Conservation (phyloP, 2,329 filamentous ascomycete genomes). For the Botrytis medusae region DNA sequence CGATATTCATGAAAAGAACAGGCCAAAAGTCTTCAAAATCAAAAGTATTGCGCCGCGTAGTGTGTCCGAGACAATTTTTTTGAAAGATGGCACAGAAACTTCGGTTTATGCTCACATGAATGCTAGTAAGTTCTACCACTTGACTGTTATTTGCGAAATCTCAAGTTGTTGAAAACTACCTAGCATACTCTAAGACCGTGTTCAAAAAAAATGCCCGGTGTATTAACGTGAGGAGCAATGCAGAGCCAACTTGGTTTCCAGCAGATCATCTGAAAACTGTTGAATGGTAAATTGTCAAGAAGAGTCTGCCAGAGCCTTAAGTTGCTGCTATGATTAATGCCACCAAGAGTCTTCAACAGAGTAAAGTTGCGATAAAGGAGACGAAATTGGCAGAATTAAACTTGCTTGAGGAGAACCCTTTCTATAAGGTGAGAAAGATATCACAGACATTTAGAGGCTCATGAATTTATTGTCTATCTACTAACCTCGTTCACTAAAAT, state of each 20-base stretch:
- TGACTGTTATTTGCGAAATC: background rate
- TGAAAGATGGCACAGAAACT: background rate
- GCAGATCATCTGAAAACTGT: background rate
- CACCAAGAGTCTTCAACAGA: background rate
- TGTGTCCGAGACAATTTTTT: background rate
- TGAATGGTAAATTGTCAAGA: background rate
- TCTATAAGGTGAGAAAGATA: background rate
- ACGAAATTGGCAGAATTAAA: background rate
- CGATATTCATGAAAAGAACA: background rate
- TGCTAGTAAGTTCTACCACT: background rate
- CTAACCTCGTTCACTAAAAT: background rate
- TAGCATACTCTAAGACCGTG: background rate
- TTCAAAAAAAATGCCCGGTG: background rate
- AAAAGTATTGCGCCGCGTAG: background rate
- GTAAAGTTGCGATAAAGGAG: background rate
- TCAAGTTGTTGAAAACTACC: background rate
- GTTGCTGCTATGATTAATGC: background rate
- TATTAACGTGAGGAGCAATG: background rate
- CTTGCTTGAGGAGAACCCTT: background rate
- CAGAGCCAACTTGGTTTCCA: background rate
- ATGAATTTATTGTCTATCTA: background rate
- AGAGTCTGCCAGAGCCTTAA: too few relatives aligned
- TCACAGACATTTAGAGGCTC: background rate
- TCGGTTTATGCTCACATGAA: background rate
- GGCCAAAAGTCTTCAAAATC: background rate